A percentile compares a stretch with the other conserved stretches of the same genome.
phyloP scores from a whole-genome alignment of 345 rosid genomes.

The Syzygium aqueum region DNA sequence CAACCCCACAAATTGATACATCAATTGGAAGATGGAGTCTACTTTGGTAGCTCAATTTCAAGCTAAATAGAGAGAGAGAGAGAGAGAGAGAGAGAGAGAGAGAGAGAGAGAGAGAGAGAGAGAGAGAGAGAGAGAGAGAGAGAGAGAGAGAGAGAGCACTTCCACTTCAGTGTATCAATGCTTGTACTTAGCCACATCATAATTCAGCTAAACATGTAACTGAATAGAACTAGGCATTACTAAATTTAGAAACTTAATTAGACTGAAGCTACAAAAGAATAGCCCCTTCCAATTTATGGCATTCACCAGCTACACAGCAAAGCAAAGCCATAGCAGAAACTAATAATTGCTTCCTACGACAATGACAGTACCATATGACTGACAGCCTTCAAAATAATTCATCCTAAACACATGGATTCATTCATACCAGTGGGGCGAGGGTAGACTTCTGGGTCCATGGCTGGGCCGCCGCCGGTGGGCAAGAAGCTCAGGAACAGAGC shows the following conservation, averaged over 20 bases:
- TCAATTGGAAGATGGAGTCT: background rate
- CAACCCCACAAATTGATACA: background rate
- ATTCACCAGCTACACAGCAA: no score
- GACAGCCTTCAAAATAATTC: background rate
- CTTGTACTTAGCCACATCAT: background rate
- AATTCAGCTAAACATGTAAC: background rate
- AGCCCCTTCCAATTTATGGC: background rate
- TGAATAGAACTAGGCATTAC: background rate
- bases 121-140: no score
- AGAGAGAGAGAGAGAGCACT: background rate
- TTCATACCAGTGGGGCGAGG: constrained; percentile 70
- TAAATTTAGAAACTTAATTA: background rate
- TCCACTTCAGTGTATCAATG: background rate
- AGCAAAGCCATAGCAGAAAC: background rate
- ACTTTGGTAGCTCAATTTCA: background rate
- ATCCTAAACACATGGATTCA: background rate
- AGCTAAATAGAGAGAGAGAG: background rate
- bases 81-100: no score
- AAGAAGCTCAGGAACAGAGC: constrained; percentile 55
- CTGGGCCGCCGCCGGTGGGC: constrained; percentile 37
- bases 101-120: no score
- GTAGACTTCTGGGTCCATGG: constrained; percentile 72
- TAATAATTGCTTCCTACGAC: background rate
- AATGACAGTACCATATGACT: background rate
- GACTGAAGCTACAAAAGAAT: background rate